phyloP scores from a whole-genome alignment of 768 basidiomycete species.

The Tylopilus balloui region DNA sequence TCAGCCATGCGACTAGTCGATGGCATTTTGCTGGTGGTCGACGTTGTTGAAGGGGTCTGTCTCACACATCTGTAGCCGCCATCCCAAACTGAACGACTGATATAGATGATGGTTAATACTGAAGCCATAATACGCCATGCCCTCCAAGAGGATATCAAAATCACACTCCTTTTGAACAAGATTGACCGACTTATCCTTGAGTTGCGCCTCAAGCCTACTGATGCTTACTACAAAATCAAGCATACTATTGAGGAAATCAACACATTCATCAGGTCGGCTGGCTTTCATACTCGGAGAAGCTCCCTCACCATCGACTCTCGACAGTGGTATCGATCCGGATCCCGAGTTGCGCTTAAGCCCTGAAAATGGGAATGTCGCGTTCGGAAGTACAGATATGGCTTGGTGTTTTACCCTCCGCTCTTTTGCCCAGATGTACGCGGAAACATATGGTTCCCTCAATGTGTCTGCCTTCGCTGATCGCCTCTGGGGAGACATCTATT shows the following conservation, averaged over 20 bases:
- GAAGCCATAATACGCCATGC: slow-evolving; percentile 87
- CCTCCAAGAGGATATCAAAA: slow-evolving; percentile 82
- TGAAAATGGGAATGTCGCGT: slow-evolving; percentile 94
- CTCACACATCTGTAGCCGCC: not conserved
- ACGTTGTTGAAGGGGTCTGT: slow-evolving; percentile 96
- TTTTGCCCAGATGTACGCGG: slow-evolving; percentile 95
- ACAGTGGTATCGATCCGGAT: slow-evolving; percentile 79
- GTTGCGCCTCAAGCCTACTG: slow-evolving; percentile 88
- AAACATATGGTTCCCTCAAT: slow-evolving; percentile 84
- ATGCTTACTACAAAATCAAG: slow-evolving; percentile 98
- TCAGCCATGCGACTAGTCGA: slow-evolving; percentile 82
- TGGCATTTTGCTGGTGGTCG: slow-evolving; percentile 90
- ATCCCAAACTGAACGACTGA: slow-evolving; percentile 10
- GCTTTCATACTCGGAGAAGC: not conserved
- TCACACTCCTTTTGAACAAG: slow-evolving; percentile 95
- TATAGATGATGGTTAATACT: slow-evolving; percentile 86
- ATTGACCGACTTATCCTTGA: slow-evolving; percentile 96
- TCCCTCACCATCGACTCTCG: not conserved
- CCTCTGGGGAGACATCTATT: slow-evolving; percentile 98
- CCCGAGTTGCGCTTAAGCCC: slow-evolving; percentile 87
- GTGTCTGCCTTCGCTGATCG: slow-evolving; percentile 83
- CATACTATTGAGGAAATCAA: slow-evolving; percentile 99
- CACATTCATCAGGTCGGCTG: slow-evolving; percentile 80
- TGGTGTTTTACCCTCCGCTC: slow-evolving; percentile 96
- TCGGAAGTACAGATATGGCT: slow-evolving; percentile 94